Evolutionary conservation across 1,284 basidiomycete species (phyloP), one percentile per base, ranked within the genome.

Genomic region (Boletus sp.): DNA sequence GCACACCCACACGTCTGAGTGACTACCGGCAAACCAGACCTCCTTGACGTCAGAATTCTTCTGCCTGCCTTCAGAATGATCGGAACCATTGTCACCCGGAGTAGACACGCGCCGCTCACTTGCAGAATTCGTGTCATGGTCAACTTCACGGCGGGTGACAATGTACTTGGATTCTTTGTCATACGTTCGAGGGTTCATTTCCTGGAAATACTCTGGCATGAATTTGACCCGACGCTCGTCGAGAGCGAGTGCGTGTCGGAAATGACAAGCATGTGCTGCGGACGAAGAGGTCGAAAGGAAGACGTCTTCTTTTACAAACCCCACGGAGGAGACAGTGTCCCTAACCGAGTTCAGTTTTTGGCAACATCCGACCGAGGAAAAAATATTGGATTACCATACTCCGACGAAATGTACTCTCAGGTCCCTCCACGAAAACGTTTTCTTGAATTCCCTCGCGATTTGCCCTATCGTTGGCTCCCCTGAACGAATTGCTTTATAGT

Each of bases 221-320:
- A 74, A 74, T 44, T 73, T 72, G 36, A 71, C 61, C 49, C 69
- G 66, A 19, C 56, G 59, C 48, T 72, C 71, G 42, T 74, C 71
- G 9, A 73, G 64, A 16, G 69, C 68, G 13, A 73, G 63, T 0
- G 71, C 71, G 29, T 74, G 73, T 14, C 72, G 65, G 45, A 72
- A 70, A 46, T 57, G 59, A 32, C 66, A 70, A n/a, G 68, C 56
- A 47, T 69, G 60, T 5, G 57, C 25, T 0, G 49, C 48, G 0
- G 56, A 59, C 1, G 53, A 48, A 13, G 55, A 57, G 0, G 58
- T 59, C 3, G 55, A 53, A 5, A 71, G 62, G 2, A 67, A 55
- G 9, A 53, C 53, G 4, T 63, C 61, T 6, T 42, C 48, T 34
- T 53, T 53, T 5, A 58, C 16, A 12, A 69, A 27, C 1, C 69